These are phyloP conservation scores for Coelastrella sp. DNA, from an alignment of 139 green algal genomes.

Conservation along the genomic window DNA sequence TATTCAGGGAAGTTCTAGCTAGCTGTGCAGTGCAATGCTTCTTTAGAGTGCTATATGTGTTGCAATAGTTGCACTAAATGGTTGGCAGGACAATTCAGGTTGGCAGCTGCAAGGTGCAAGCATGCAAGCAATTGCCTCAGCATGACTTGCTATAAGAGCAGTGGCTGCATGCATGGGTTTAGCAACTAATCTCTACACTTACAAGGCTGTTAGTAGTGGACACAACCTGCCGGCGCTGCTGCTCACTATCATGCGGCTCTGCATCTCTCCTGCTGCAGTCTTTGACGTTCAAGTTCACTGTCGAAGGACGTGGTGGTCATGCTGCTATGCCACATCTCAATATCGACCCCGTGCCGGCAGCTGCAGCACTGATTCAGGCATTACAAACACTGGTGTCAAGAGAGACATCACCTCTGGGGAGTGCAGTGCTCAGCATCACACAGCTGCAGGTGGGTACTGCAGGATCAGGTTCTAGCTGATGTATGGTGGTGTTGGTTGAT, in stretches of 20 bases:
- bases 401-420: conserved; percentile 86
- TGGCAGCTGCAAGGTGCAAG: too few relatives aligned
- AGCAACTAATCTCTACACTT: too few relatives aligned
- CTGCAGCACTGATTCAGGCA: conserved; percentile 73
- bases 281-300: conserved; percentile 75
- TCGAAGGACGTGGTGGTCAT: conserved; percentile 86
- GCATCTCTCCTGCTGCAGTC: conserved; percentile 10
- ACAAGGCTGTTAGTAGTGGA: too few relatives aligned
- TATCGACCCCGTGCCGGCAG: conserved; percentile 85
- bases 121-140: too few relatives aligned
- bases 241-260: neutral
- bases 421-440: conserved; percentile 87
- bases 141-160: too few relatives aligned
- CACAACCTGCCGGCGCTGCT: too few relatives aligned
- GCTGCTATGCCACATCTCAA: conserved; percentile 89
- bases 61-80: too few relatives aligned
- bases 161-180: too few relatives aligned
- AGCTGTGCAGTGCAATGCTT: too few relatives aligned
- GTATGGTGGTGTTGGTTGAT: neutral
- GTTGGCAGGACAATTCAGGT: too few relatives aligned
- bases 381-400: conserved; percentile 89
- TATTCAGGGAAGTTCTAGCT: too few relatives aligned
- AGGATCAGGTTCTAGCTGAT: neutral
- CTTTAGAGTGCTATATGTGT: too few relatives aligned
- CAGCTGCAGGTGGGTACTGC: conserved; percentile 59